Percentiles rank a stretch among this genome's conserved stretches.
phyloP scores from a whole-genome alignment of 768 basidiomycete species.

The Lentinula edodes region DNA sequence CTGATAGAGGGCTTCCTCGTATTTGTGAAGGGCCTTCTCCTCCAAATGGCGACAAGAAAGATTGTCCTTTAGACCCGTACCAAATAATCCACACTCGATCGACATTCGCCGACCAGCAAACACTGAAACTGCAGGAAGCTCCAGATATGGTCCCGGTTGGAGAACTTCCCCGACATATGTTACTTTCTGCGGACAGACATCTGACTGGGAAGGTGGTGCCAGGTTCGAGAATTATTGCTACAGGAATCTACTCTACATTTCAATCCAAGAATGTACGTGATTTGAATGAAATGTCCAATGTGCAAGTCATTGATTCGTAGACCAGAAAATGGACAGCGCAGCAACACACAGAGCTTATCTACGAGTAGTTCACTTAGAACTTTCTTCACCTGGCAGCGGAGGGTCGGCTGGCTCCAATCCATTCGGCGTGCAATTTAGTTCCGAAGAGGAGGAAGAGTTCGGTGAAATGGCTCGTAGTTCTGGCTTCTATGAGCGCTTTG shows the following conservation, averaged over 20 bases:
- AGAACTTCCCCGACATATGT: constrained; percentile 93
- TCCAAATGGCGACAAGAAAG: constrained; percentile 81
- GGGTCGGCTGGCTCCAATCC: constrained; percentile 73
- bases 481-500: constrained; percentile 89
- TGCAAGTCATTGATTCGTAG: not conserved
- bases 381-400: constrained; percentile 72
- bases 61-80: constrained; percentile 95
- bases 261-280: constrained; percentile 79
- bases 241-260: constrained; percentile 96
- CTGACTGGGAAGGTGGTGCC: constrained; percentile 92
- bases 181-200: constrained; percentile 86
- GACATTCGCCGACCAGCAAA: constrained; percentile 92
- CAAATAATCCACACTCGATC: constrained; percentile 93
- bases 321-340: constrained; percentile 69
- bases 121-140: constrained; percentile 94
- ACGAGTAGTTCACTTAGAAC: constrained; percentile 86
- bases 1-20: constrained; percentile 80
- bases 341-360: constrained; percentile 93
- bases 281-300: not conserved
- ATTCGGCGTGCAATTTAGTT: constrained; percentile 83
- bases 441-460: constrained; percentile 98
- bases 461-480: constrained; percentile 85
- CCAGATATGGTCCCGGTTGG: constrained; percentile 99
- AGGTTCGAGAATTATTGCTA: constrained; percentile 91
- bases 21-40: constrained; percentile 73